Conservation (phyloP, 495 filamentous ascomycete genomes). For the Talaromyces adpressus region DNA sequence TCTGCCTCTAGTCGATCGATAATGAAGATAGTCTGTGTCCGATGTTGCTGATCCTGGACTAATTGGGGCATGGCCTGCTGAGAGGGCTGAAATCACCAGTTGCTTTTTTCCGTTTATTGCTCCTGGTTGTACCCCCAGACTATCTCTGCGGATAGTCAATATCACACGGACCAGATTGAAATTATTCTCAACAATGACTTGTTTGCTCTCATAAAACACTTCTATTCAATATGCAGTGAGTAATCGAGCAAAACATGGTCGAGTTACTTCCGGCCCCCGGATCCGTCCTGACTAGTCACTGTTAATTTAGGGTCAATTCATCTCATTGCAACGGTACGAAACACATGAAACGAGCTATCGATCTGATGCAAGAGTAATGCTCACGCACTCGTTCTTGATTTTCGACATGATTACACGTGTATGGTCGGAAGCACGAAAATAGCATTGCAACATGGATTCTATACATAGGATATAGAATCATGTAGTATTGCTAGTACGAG, state of each 20-base stretch:
- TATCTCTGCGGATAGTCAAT: background rate
- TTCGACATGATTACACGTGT: background rate
- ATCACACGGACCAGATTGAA: background rate
- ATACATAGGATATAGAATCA: background rate
- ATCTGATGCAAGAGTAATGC: background rate
- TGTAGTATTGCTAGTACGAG: too few relatives aligned
- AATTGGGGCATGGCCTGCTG: background rate
- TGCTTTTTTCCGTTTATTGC: background rate
- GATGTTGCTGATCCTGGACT: background rate
- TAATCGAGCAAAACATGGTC: background rate
- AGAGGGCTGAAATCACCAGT: background rate
- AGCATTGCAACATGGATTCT: background rate
- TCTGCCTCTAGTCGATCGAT: background rate
- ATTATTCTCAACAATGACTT: background rate
- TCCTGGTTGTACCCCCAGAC: background rate
- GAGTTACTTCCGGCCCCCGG: background rate
- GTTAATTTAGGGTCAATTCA: background rate
- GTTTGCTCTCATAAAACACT: background rate
- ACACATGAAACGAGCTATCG: background rate
- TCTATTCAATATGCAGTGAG: background rate
- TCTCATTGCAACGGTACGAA: background rate
- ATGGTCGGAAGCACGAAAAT: background rate
- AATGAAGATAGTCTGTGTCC: background rate
- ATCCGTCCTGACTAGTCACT: background rate
- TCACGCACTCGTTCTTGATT: background rate